phyloP scores from a whole-genome alignment of 441 rosid species.

The Gossypium aridum region DNA sequence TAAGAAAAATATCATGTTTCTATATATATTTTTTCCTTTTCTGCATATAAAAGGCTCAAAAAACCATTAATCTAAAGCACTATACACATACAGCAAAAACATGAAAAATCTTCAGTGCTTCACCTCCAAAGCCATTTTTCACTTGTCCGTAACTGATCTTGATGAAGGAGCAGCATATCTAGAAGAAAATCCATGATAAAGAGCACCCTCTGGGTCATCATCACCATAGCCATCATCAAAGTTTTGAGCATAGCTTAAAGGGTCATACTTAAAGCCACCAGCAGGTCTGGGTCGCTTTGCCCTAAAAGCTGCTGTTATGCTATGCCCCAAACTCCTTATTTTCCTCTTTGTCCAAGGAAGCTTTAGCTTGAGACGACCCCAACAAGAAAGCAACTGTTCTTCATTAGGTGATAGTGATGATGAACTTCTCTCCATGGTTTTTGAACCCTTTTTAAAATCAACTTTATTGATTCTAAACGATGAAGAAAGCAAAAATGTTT shows the following conservation, averaged over 20 bases:
- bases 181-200: slow-evolving; percentile 37
- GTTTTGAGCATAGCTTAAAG: slow-evolving; percentile 57
- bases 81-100: background rate
- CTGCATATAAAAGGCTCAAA: background rate
- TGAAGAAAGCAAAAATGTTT: background rate
- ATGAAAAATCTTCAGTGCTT: background rate
- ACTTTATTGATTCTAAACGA: background rate
- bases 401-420: slow-evolving; percentile 17
- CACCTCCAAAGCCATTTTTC: background rate
- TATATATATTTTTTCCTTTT: background rate
- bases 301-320: slow-evolving; percentile 19
- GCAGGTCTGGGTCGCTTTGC: slow-evolving; percentile 21
- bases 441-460: background rate
- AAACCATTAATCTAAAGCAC: background rate
- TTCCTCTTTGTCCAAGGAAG: slow-evolving; percentile 37
- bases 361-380: slow-evolving; percentile 48
- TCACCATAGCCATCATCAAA: slow-evolving; percentile 49
- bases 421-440: slow-evolving; percentile 16
- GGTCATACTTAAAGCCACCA: slow-evolving; percentile 36
- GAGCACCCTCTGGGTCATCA: slow-evolving; percentile 21
- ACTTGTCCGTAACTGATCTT: slow-evolving; percentile 13
- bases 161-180: slow-evolving; percentile 34
- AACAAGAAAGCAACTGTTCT: slow-evolving; percentile 36
- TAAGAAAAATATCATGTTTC: background rate
- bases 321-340: slow-evolving; percentile 19